These are phyloP conservation scores for Erigeron philadelphicus DNA, from an alignment of 140 eudicot species.

Conservation along the genomic window DNA sequence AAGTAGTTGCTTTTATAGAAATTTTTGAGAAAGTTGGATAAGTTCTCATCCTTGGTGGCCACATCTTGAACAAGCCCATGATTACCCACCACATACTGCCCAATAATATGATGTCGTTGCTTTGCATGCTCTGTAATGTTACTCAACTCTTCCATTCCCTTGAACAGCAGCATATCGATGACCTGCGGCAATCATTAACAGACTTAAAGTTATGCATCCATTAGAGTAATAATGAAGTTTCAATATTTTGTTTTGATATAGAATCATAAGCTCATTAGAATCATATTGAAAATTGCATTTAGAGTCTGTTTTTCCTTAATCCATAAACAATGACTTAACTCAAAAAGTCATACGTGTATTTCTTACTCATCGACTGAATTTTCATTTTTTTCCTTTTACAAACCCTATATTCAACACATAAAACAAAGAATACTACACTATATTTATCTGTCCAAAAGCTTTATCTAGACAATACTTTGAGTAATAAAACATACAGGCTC, in stretches of 20 bases:
- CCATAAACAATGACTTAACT: too few relatives aligned
- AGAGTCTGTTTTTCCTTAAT: too few relatives aligned
- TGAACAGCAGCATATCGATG: constrained; percentile 80
- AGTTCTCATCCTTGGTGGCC: constrained; percentile 51
- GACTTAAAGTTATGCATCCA: background rate
- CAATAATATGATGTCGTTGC: constrained; percentile 91
- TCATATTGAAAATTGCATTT: background rate
- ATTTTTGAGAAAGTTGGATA: constrained; percentile 69
- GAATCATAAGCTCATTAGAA: background rate
- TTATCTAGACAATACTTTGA: too few relatives aligned
- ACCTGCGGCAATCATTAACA: constrained; percentile 43
- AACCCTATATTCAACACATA: too few relatives aligned
- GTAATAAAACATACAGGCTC: too few relatives aligned
- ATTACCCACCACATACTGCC: constrained; percentile 82
- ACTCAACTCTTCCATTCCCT: constrained; percentile 72
- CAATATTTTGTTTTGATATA: too few relatives aligned
- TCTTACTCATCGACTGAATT: too few relatives aligned
- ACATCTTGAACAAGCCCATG: constrained; percentile 53
- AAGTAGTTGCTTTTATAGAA: constrained; percentile 77
- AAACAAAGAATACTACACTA: too few relatives aligned
- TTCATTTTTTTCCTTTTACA: too few relatives aligned
- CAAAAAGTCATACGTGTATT: too few relatives aligned
- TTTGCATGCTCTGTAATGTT: constrained; percentile 75
- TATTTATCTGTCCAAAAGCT: too few relatives aligned
- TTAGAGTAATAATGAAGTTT: too few relatives aligned